Base-by-base conservation (phyloP, 2,329 filamentous ascomycete species). In the Coniella vitis region DNA sequence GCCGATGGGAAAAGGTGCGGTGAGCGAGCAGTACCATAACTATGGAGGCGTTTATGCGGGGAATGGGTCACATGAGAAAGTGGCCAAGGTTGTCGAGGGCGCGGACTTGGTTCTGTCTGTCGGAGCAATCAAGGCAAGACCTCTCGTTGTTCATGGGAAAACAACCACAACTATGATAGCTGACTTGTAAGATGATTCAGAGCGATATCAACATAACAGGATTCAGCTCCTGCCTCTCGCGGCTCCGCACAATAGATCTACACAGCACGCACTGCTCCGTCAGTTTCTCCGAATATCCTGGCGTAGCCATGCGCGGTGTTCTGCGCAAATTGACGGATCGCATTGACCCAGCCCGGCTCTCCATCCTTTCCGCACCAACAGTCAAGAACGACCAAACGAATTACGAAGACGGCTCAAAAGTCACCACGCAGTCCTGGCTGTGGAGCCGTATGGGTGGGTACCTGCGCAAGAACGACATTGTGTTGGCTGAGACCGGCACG, bases 401-500 rank as follows among this genome's bases (percentile, higher is more conserved):
- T 12, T 72, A 75, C 52, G 57, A 59, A 13, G 72, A 75, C 52
- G 57, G 55, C 7, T 69, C 58, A 37, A 60, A 60, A 43, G 63
- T 40, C 37, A 86, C 90, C 61, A 83, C 76, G 9, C 86, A 90
- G 63, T 75, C 76, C 14, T 88, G 78, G 73, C 76, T 95, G 63
- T 95, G 88, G 87, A 85, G 86, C 0, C 78, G 77, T 35, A 71
- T 93, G 14, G 83, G 86, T 34, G 74, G 83, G 54, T 94, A 86
- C 73, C 69, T 95, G 9, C 73, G 76, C 47, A 72, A 82, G 47
- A 74, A 82, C 39, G 90, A 95, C 59, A 79, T 94, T 49, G 72
- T 95, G 47, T 78, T 95, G 44, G 91, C 89, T 0, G 90, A 94
- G 65, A 95, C 89, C 2, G 90, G 89, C 35, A 95, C 90, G 0